These are phyloP conservation scores for Penicillium sp. DNA, from an alignment of 2,329 filamentous ascomycete species.

Conservation along the genomic window DNA sequence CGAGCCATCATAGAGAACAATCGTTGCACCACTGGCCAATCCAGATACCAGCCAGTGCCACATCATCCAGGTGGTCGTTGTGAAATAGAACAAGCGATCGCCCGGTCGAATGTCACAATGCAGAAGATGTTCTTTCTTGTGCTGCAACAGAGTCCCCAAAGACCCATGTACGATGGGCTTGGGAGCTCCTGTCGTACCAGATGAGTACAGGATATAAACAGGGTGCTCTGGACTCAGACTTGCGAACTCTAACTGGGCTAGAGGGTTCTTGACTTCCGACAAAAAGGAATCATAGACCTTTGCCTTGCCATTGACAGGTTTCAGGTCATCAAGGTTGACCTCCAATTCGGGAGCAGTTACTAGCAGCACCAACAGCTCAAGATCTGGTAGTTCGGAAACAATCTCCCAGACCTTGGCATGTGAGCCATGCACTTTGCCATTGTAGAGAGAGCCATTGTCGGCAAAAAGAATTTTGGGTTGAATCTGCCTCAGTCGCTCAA, in stretches of 20 bases:
- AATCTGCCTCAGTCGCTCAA: conserved; percentile 86
- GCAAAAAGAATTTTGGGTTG: conserved; percentile 79
- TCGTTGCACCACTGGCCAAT: conserved; percentile 76
- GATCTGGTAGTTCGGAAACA: conserved; percentile 63
- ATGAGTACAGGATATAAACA: conserved; percentile 91
- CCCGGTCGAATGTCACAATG: conserved; percentile 76
- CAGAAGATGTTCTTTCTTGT: conserved; percentile 93
- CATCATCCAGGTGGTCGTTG: conserved; percentile 99
- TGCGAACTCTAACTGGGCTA: conserved; percentile 62
- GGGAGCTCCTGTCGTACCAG: conserved; percentile 81
- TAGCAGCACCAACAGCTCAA: conserved; percentile 75
- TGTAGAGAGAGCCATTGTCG: conserved; percentile 87
- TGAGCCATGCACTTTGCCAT: conserved; percentile 84
- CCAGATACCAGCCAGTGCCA: conserved; percentile 96
- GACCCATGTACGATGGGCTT: conserved; percentile 95
- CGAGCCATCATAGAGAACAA: conserved; percentile 89
- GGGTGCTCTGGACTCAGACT: conserved; percentile 84
- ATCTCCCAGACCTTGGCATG: conserved; percentile 79
- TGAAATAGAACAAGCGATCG: conserved; percentile 87
- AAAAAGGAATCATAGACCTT: conserved; percentile 51
- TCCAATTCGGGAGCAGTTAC: conserved; percentile 57
- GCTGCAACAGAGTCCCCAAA: conserved; percentile 86
- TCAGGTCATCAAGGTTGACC: conserved; percentile 39
- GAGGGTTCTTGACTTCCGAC: conserved; percentile 40
- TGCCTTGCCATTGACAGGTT: conserved; percentile 39